Base-by-base conservation (phyloP, 208 protist species). In the Polymyxa betae region DNA sequence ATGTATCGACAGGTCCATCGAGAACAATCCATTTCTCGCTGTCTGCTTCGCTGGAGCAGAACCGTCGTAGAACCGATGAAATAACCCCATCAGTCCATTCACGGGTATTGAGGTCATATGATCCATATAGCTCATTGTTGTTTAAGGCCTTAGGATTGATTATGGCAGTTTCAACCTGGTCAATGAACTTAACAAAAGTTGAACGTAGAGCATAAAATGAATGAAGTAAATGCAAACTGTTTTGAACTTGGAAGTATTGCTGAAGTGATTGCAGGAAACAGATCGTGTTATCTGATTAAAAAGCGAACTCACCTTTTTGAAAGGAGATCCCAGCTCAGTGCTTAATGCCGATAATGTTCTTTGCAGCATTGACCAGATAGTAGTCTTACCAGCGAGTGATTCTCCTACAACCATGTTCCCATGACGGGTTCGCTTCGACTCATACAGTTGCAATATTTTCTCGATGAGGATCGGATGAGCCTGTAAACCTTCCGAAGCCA, bases 61-160 rank as follows among this genome's bases (percentile, higher is more conserved):
- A 97, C 78, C 96, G 94, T 35, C 97, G 95, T 95, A 99, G 97
- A 45, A 98, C 94, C 77, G 96, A 94, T 16, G 96, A 97, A 77
- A 99, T 93, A 89, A 99, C 97, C 89, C 98, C 98, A 92, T 99
- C 98, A 89, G 97, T 97, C 98, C 98, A 99, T 94, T 99, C 98
- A 41, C 96, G 94, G 82, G 97, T 98, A 40, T 95, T 94, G 87
- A 97, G 94, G 93, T 99, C 97, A 95, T 97, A 98, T 91, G 94
- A 97, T 88, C 98, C 98, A 92, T 98, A 99, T 20, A 99, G 94
- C 94, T 99, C 97, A 91, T 97, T 96, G 94, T 97, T 96, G 43
- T 96, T 97, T 52, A 99, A 94, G 0, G 98, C 96, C 95, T 99
- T 99, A 41, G 98, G 98, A 93, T 99, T 99, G 45, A 99, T 92